Evolutionary conservation across 2,329 filamentous ascomycete genomes (phyloP).

Genomic region (Xylaria hypoxylon): DNA sequence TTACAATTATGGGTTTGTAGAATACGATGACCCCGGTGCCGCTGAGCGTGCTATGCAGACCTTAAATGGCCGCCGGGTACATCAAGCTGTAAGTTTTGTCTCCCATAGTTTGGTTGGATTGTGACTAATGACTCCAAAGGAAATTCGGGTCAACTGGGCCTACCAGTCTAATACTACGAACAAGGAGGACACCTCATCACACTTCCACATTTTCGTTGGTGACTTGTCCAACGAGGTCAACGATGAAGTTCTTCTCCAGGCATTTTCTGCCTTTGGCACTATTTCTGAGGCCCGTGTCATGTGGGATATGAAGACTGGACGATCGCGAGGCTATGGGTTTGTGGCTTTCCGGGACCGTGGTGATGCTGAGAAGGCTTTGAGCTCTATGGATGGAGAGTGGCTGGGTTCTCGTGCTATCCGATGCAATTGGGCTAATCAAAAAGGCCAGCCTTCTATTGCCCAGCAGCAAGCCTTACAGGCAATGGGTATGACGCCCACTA

Average conservation of each 20-base stretch:
- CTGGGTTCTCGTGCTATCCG: slow-evolving; percentile 97
- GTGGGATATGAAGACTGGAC: slow-evolving; percentile 99
- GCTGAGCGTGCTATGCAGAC: slow-evolving; percentile 98
- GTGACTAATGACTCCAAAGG: slow-evolving; percentile 63
- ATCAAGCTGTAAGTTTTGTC: slow-evolving; percentile 80
- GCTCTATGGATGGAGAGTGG: slow-evolving; percentile 99
- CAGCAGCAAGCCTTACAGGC: slow-evolving; percentile 97
- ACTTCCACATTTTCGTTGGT: slow-evolving; percentile 99
- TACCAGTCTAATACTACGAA: slow-evolving; percentile 94
- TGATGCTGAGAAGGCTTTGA: slow-evolving; percentile 95
- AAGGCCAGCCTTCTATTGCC: slow-evolving; percentile 98
- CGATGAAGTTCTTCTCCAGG: slow-evolving; percentile 91
- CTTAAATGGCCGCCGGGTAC: slow-evolving; percentile 92
- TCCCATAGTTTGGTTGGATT: not conserved
- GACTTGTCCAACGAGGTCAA: slow-evolving; percentile 99
- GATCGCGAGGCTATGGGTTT: slow-evolving; percentile 96
- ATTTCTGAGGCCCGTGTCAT: slow-evolving; percentile 98
- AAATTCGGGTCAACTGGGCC: slow-evolving; percentile 99
- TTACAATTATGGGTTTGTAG: slow-evolving; percentile 98
- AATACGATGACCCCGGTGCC: slow-evolving; percentile 97
- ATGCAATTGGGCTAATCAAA: slow-evolving; percentile 99
- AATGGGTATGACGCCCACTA: slow-evolving; percentile 98
- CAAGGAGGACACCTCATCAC: slow-evolving; percentile 98
- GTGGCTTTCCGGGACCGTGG: slow-evolving; percentile 92
- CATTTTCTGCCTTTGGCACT: slow-evolving; percentile 94